Percentiles rank a stretch among this genome's conserved stretches.
These are phyloP conservation scores for Phytophthora idaei DNA, from an alignment of 352 stramenopile species.

Conservation along the genomic window DNA sequence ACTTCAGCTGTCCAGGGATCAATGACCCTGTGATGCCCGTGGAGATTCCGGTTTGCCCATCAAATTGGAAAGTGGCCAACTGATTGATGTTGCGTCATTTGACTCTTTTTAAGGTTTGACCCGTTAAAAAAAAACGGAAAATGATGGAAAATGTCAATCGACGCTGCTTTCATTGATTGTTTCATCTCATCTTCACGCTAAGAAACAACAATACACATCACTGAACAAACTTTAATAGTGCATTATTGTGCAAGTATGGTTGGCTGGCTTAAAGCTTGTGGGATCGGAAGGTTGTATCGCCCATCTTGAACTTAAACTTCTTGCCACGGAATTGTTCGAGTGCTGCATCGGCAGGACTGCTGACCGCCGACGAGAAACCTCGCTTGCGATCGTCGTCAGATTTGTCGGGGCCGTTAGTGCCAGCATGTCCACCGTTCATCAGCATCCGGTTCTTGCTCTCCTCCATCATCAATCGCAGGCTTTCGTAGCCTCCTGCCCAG, in stretches of 20 bases:
- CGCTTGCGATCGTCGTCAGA: constrained; percentile 49
- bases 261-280: constrained; percentile 65
- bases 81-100: too few relatives aligned
- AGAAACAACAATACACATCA: too few relatives aligned
- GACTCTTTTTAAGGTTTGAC: too few relatives aligned
- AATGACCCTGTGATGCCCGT: too few relatives aligned
- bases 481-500: constrained; percentile 85
- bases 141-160: too few relatives aligned
- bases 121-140: too few relatives aligned
- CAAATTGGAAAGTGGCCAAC: too few relatives aligned
- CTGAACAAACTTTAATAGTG: too few relatives aligned
- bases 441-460: constrained; percentile 74
- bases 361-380: constrained; percentile 34
- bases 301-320: constrained; percentile 87
- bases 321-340: constrained; percentile 85
- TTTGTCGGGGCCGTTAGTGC: constrained; percentile 21
- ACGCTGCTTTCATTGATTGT: too few relatives aligned
- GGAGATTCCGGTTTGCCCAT: too few relatives aligned
- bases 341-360: constrained; percentile 38
- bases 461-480: constrained; percentile 83
- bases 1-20: too few relatives aligned
- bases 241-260: neutral
- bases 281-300: constrained; percentile 77
- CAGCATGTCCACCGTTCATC: constrained; percentile 34
- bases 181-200: too few relatives aligned